Conservation (phyloP, 106 monocot species). For the Dendrobium officinale region DNA sequence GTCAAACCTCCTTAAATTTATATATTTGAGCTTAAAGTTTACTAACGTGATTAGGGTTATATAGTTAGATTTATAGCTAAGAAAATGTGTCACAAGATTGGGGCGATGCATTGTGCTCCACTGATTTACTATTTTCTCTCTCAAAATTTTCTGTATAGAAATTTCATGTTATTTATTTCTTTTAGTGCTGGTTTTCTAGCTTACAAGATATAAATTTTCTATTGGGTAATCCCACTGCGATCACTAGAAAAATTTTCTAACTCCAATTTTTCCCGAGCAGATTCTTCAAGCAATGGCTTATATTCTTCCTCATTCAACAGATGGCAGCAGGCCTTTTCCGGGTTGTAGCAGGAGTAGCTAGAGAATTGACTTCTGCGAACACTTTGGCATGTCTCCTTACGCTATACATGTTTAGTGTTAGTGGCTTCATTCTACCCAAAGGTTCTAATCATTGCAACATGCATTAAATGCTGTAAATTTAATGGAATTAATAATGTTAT, state of each 20-base stretch:
- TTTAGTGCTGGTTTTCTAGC: neutral
- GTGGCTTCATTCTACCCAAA: constrained; percentile 73
- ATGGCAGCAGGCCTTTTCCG: constrained; percentile 69
- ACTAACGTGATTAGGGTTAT: neutral
- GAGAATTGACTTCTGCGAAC: constrained; percentile 9
- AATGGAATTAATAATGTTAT: neutral
- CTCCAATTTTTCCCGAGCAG: constrained; percentile 17
- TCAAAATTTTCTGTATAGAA: neutral
- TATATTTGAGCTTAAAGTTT: neutral
- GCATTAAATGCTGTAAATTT: neutral
- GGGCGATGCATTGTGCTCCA: neutral
- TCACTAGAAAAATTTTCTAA: neutral
- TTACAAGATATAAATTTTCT: neutral
- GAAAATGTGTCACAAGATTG: neutral
- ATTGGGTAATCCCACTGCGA: neutral
- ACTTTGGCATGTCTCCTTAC: neutral
- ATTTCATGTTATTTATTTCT: neutral
- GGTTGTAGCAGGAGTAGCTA: constrained; percentile 49
- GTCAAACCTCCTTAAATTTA: neutral
- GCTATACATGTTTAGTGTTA: constrained; percentile 46
- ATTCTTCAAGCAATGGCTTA: constrained; percentile 57
- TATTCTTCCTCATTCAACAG: constrained; percentile 53
- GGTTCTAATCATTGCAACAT: constrained; percentile 12
- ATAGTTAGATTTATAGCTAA: neutral
- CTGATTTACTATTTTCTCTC: neutral